Evolutionary conservation across 169 alveolate genomes (phyloP).

Genomic region (Theileria luwenshuni): DNA sequence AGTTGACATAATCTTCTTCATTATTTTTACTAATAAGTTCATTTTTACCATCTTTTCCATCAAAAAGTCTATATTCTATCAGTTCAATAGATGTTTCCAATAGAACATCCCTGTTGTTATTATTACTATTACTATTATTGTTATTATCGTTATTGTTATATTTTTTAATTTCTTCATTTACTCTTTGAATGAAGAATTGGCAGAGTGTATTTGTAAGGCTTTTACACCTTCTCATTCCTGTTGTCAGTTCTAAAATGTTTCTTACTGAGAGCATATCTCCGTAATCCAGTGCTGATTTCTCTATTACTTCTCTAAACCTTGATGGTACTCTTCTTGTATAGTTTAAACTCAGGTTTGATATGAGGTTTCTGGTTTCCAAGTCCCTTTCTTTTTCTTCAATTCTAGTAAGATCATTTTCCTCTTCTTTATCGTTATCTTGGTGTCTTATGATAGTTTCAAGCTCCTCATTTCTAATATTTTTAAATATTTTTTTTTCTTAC

Average conservation of each 20-base stretch:
- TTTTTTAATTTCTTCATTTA: not conserved
- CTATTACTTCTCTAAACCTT: not conserved
- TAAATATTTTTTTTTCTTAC: slow-evolving; percentile 1
- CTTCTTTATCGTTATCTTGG: too few relatives aligned
- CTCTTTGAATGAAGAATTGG: not conserved
- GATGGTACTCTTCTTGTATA: slow-evolving; percentile 21
- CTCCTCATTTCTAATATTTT: too few relatives aligned
- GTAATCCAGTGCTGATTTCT: not conserved
- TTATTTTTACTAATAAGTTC: too few relatives aligned
- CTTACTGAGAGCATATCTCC: not conserved
- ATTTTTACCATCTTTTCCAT: not conserved
- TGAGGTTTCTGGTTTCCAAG: too few relatives aligned
- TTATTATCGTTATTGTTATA: not conserved
- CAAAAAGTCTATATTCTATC: too few relatives aligned
- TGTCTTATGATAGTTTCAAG: not conserved
- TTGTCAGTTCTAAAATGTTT: not conserved
- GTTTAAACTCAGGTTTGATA: slow-evolving; percentile 1
- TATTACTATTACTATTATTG: not conserved
- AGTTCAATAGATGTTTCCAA: too few relatives aligned
- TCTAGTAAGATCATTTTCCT: too few relatives aligned
- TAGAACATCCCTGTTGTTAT: too few relatives aligned
- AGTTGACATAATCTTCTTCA: not conserved
- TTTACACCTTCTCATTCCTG: slow-evolving; percentile 5
- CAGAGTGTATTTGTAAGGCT: not conserved
- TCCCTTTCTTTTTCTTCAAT: too few relatives aligned